Conservation (phyloP, 805 yeast genomes). For the Lachancea cidri region DNA sequence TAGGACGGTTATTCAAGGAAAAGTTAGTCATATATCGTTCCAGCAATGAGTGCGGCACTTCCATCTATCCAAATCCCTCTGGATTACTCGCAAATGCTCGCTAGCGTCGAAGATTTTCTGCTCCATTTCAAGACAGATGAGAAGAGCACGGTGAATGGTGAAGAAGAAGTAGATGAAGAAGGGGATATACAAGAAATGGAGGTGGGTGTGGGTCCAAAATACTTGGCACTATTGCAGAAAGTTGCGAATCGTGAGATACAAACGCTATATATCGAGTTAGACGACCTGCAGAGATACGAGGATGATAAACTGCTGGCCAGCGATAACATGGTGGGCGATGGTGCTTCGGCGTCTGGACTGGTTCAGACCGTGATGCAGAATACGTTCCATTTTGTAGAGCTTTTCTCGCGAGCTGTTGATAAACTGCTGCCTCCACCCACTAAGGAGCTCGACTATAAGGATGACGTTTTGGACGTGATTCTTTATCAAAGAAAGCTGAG, state of each 20-base stretch:
- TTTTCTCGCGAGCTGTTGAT: conserved; percentile 73
- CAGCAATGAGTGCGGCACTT: conserved; percentile 33
- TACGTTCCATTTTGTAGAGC: conserved; percentile 71
- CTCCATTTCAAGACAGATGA: conserved; percentile 50
- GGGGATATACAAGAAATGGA: conserved; percentile 23
- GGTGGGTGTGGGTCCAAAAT: conserved; percentile 56
- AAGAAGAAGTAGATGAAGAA: conserved; percentile 22
- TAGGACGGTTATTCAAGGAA: too few relatives aligned
- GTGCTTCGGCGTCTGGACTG: conserved; percentile 35
- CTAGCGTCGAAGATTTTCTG: conserved; percentile 58
- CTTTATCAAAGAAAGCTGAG: conserved; percentile 84
- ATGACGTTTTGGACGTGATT: conserved; percentile 89
- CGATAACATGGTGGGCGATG: conserved; percentile 25
- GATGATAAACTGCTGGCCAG: conserved; percentile 36
- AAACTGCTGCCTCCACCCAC: conserved; percentile 81
- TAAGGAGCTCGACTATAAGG: conserved; percentile 68
- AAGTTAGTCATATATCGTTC: too few relatives aligned
- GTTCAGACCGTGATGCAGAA: conserved; percentile 53
- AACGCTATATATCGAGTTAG: conserved; percentile 69
- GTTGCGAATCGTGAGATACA: conserved; percentile 79
- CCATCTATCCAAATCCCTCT: conserved; percentile 67
- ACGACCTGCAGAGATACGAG: conserved; percentile 74
- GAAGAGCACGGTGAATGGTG: conserved; percentile 10
- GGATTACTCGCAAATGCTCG: conserved; percentile 63
- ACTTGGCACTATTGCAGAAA: conserved; percentile 65